A percentile compares a stretch with the other conserved stretches of the same genome.
phyloP scores from a whole-genome alignment of 345 rosid genomes.

The Eutrema japonicum region DNA sequence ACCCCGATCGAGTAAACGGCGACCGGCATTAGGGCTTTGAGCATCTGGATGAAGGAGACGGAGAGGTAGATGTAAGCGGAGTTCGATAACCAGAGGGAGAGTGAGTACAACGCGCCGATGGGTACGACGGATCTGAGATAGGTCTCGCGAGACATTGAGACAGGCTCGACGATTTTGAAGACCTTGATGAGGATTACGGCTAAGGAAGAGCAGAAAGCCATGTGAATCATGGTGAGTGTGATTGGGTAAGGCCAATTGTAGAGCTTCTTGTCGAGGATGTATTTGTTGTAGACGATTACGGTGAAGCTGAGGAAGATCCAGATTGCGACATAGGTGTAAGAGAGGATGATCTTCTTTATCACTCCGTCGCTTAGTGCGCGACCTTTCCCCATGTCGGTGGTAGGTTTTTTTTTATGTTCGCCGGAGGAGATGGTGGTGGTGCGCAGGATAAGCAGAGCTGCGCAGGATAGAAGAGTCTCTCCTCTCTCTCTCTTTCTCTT shows the following conservation, averaged over 20 bases:
- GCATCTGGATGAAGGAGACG: slow-evolving; percentile 96
- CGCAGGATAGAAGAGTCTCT: slow-evolving; percentile 30
- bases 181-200: slow-evolving; percentile 85
- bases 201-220: slow-evolving; percentile 85
- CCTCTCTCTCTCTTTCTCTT: not conserved
- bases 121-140: slow-evolving; percentile 88
- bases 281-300: slow-evolving; percentile 96
- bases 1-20: slow-evolving; percentile 96
- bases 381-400: slow-evolving; percentile 71
- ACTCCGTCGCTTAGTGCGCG: slow-evolving; percentile 78
- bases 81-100: slow-evolving; percentile 90
- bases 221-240: slow-evolving; percentile 96
- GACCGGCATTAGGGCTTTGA: slow-evolving; percentile 94
- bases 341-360: slow-evolving; percentile 79
- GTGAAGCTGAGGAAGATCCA: slow-evolving; percentile 99
- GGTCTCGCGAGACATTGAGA: slow-evolving; percentile 81
- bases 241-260: slow-evolving; percentile 98
- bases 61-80: slow-evolving; percentile 95
- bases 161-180: slow-evolving; percentile 91
- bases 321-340: slow-evolving; percentile 86
- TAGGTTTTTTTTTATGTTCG: not conserved
- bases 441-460: slow-evolving; percentile 31
- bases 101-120: slow-evolving; percentile 88
- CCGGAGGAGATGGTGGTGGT: slow-evolving; percentile 6
- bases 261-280: slow-evolving; percentile 96